A percentile compares a stretch with the other conserved stretches of the same genome.
Evolutionary conservation across 495 filamentous ascomycete species (phyloP).

Genomic region (Xylaria longipes): DNA sequence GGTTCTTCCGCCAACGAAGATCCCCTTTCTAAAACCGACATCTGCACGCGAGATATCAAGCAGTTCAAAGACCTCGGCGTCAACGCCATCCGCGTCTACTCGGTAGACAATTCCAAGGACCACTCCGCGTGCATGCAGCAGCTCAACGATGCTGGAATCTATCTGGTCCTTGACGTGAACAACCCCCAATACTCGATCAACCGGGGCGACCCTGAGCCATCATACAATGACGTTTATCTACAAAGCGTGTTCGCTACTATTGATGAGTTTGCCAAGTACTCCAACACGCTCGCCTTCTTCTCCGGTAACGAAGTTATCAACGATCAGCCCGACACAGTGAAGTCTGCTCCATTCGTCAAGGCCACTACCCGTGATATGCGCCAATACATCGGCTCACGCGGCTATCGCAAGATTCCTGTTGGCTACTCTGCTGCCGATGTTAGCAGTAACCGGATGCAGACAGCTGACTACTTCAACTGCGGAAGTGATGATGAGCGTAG

Average conservation of each 20-base stretch:
- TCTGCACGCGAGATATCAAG: conserved; percentile 82
- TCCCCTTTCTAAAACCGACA: conserved; percentile 73
- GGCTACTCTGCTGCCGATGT: conserved; percentile 94
- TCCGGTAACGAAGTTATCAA: conserved; percentile 98
- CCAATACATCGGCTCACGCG: conserved; percentile 77
- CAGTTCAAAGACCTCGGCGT: conserved; percentile 85
- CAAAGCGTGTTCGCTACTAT: conserved; percentile 94
- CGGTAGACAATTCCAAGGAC: conserved; percentile 82
- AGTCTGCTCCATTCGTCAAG: conserved; percentile 86
- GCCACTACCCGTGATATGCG: conserved; percentile 91
- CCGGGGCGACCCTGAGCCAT: conserved; percentile 71
- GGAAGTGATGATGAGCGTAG: conserved; percentile 82
- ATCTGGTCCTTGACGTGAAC: conserved; percentile 83
- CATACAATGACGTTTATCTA: conserved; percentile 92
- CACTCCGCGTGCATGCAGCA: conserved; percentile 86
- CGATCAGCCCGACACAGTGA: conserved; percentile 70
- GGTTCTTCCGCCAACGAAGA: conserved; percentile 80
- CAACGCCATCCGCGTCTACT: conserved; percentile 94
- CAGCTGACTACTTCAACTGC: conserved; percentile 94
- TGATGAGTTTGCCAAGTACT: conserved; percentile 84
- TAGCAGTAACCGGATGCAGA: conserved; percentile 83
- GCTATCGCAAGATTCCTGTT: conserved; percentile 82
- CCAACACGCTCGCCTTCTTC: conserved; percentile 94
- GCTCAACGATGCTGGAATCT: conserved; percentile 86
- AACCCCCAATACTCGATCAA: conserved; percentile 75